Base-by-base conservation (phyloP, 169 alveolate species). In the Cryptosporidium canis region DNA sequence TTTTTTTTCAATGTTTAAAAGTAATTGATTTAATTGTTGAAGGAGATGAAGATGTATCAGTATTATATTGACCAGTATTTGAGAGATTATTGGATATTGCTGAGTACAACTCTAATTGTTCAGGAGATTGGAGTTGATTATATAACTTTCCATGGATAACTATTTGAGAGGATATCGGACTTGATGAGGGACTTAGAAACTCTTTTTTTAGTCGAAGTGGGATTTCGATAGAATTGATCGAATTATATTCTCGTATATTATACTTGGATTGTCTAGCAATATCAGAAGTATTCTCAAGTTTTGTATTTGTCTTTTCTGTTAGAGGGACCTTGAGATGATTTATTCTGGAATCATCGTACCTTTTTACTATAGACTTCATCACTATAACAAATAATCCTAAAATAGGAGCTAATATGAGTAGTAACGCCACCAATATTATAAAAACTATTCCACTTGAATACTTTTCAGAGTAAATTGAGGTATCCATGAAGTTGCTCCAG, bases 11-110 rank as follows among this genome's bases (percentile, higher is more conserved):
- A 58, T 77, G 39, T 77, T 58, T 77, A 77, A 77, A 77, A 41
- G 87, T 58, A 27, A 77, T 77, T 56, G 87, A 77, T 55, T 55
- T 77, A 56, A 77, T 58, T 77, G 87, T 77, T 41, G 87, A 77
- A 16, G 87, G 87, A 3, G 87, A 77, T 0, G 66, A 45, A 1
- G 55, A 77, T n/a, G 43, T 44, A 58, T 77, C 87, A 43, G 84
- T 70, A 27, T 70, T 70, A 18, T 31, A 39, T 70, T 58, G 65
- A 41, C 33, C n/a, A 43, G 56, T 21, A 2, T 77, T 63, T 56
- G 68, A 33, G 31, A 55, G 3, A 41, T 58, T 77, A 24, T 41
- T 56, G 35, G 87, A 77, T 2, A 58, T 21, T 77, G 87, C 87
- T 21, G 87, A 39, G 7, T 12, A 58, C 11, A 77, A 5, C 27